phyloP scores from a whole-genome alignment of 352 stramenopile species.

The Globisporangium parvum region DNA sequence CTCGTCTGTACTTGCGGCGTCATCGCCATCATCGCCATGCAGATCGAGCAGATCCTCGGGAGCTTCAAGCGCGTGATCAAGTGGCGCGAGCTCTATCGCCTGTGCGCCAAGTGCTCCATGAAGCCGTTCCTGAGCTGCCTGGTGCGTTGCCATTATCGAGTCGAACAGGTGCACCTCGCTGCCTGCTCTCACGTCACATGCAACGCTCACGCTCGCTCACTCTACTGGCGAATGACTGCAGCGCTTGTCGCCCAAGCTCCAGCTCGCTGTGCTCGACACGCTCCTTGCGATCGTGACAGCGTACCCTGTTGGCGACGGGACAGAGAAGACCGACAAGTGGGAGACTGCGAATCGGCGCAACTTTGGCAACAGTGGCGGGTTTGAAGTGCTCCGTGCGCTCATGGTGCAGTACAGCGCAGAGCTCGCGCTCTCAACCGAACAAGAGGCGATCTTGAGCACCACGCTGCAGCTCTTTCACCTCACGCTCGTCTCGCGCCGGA shows the following conservation, averaged over 20 bases:
- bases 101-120: conserved; percentile 77
- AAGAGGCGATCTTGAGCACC: conserved; percentile 32
- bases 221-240: conserved; percentile 7
- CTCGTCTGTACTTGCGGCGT: too few species aligned
- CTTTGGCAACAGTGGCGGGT: conserved; percentile 68
- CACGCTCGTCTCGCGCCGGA: conserved; percentile 46
- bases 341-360: conserved; percentile 71
- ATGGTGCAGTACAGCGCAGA: conserved; percentile 52
- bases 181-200: background rate
- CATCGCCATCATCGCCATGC: background rate
- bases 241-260: conserved; percentile 43
- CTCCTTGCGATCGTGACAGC: conserved; percentile 54
- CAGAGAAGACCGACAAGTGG: conserved; percentile 65
- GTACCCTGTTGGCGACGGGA: conserved; percentile 37
- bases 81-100: conserved; percentile 75
- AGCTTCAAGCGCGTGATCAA: conserved; percentile 71
- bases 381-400: conserved; percentile 57
- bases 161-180: background rate
- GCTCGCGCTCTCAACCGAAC: conserved; percentile 13
- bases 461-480: conserved; percentile 65
- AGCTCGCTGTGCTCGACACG: conserved; percentile 56
- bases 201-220: background rate
- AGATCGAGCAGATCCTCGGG: conserved; percentile 62
- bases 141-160: conserved; percentile 16
- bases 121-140: conserved; percentile 77